Base-by-base conservation (phyloP, 2,329 filamentous ascomycete species). In the Rutstroemia sp. region DNA sequence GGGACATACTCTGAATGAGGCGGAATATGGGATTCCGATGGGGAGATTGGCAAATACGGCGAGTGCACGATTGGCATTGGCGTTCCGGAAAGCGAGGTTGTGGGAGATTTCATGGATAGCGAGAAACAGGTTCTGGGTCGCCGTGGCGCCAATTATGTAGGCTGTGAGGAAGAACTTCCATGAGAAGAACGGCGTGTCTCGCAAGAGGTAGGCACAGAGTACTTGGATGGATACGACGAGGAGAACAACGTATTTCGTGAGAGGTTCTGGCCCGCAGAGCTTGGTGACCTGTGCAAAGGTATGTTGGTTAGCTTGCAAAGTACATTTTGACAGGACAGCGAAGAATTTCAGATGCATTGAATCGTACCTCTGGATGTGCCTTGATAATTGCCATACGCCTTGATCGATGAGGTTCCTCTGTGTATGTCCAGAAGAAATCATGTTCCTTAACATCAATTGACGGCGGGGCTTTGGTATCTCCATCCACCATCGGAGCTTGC, bases 91-190 rank as follows among this genome's bases (percentile, higher is more conserved):
- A 38, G 92, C 94, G 61, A 99, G 79, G 71, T 99, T 99, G 76
- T 99, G 94, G 16, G 90, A 95, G 71, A 99, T 97, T 75, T 99
- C 94, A 76, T 99, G 94, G 69, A 99, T 99, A 58, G 94, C 91
- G 44, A 99, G 84, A 77, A 99, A 99, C 51, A 97, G 82, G 73
- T 99, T 99, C 78, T 99, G 94, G 78, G 97, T 99, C 54, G 92
- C 86, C 0, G 94, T 97, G 30, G 94, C 94, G 57, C 94, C 94
- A 60, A 99, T 79, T 54, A 96, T 75, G 73, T 99, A 99, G 61
- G 89, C 91, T 0, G 91, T 88, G 56, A 86, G 78, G 78, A 95
- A 86, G 76, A 95, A 96, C 62, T 79, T 83, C 81, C 84, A 88
- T 58, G 89, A 94, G 66, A 92, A 80, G 69, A 97, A 84, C 16